Base-by-base conservation (phyloP, 75 land plant species). In the Sequoia sempervirens region DNA sequence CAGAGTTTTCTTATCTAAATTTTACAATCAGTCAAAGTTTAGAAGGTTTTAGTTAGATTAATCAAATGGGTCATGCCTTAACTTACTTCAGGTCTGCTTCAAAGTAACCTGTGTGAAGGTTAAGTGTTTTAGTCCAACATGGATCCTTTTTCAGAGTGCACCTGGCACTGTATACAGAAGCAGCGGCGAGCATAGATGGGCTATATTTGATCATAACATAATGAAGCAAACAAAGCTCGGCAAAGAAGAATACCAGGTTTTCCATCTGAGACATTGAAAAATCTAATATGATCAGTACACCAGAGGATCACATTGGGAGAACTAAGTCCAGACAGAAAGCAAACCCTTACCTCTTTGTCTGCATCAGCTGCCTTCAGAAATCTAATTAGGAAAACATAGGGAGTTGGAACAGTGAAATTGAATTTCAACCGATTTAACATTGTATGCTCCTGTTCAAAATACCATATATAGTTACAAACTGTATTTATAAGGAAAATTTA, bases 81-180 rank as follows among this genome's bases (percentile, higher is more conserved):
- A 5, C 84, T 86, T 89, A 96, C 98, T 84, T 89, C n/a, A 96
- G 73, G 18, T 96, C 90, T 40, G 75, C 37, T 68, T 95, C 98
- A 3, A 91, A 85, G 87, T 88, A 97, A 13, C 96, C 94, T 14
- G 99, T 91, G 84, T 97, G 99, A 15, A 83, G 78, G 85, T 86
- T 86, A 5, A 97, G 94, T 8, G 93, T 91, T 11, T 88, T 91
- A 40, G 72, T 93, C 99, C 98, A 97, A 83, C 43, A 81, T 12
- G 98, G 90, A 30, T 61, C 83, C 90, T 86, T 89, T 46, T 86
- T 89, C 12, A 97, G 87, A 2, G 95, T 94, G 83, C 82, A 85
- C 26, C 90, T 88, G 17, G 99, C 99, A 17, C 94, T 94, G 80
- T 92, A 96, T 18, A 96, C 96, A 28, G 98, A 96, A 28, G 98